Evolutionary conservation across 164 flowering plant genomes (phyloP), one percentile per base, ranked within the genome.

Genomic region (Magnolia kwangsiensis): DNA sequence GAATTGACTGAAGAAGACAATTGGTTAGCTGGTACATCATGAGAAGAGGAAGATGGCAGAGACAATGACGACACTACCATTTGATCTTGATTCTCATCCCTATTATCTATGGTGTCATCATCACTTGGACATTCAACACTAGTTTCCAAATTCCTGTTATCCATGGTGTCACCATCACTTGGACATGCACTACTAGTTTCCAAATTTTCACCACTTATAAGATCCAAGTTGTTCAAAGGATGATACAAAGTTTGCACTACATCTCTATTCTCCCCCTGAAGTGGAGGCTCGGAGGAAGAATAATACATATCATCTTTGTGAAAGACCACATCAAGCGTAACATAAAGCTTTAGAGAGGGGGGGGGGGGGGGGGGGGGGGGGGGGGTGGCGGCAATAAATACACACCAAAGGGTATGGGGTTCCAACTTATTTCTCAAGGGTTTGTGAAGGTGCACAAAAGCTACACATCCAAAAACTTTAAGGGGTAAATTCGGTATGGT

Each of bases 401-500:
- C 68, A 65, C 68, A 65, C 20, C 24, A 0, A 65, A 65, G 55
- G 3, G 23, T 61, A 19, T 16, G 59, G 51, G 29, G 73, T 51
- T 21, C 63, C 9, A 21, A 72, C 63, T 13, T 51, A 72, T 19
- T 50, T 50, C 63, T 50, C 18, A 71, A 50, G 63, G 13, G 63
- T 50, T 51, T 71, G 63, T 50, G 74, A 50, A 71, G 29, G 20
- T 71, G 64, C 7, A 71, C 64, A 71, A n/a, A 71, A 58, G 24
- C 74, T 51, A 50, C 64, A 50, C 74, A 50, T 31, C 74, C 74
- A 50, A 50, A 51, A 16, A 71, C 31, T 71, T 20, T 70, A 49
- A 2, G 72, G 7, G 49, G 7, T 20, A 70, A 9, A 70, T 37
- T 70, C 19, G 24, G 51, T 9, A 18, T 20, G 4, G 55, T 70